Evolutionary conservation across 2,329 filamentous ascomycete genomes (phyloP).

Genomic region (Epichloe gansuensis): DNA sequence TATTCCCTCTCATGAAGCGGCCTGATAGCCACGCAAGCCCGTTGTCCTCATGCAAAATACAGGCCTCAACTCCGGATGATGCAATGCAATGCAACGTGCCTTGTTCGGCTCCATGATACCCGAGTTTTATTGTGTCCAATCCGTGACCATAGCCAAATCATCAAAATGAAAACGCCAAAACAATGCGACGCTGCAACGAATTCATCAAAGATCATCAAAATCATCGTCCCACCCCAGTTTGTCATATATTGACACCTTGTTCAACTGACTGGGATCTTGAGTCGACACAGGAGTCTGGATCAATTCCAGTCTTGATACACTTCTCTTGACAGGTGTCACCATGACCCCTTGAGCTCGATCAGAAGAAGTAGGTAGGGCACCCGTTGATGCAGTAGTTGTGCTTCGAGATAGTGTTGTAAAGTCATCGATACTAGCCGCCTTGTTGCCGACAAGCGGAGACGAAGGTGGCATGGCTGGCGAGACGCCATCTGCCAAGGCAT

Average conservation of each 20-base stretch:
- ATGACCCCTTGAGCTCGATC: constrained; percentile 15
- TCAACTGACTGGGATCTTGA: constrained; percentile 10
- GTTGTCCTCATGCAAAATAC: neutral
- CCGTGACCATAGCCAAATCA: neutral
- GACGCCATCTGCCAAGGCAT: constrained; percentile 18
- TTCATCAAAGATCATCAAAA: constrained; percentile 33
- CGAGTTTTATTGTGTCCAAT: neutral
- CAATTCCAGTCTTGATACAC: constrained; percentile 10
- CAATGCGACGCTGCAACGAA: neutral
- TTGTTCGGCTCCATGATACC: neutral
- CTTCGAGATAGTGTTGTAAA: constrained; percentile 8
- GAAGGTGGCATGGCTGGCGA: constrained; percentile 24
- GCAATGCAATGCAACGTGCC: neutral
- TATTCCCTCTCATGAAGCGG: neutral
- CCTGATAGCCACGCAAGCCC: neutral
- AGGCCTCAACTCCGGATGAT: neutral
- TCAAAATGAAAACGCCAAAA: constrained; percentile 6
- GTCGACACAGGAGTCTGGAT: constrained; percentile 9
- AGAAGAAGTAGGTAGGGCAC: constrained; percentile 9
- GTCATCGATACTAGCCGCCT: constrained; percentile 8
- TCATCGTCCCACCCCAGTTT: constrained; percentile 48
- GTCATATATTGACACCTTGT: constrained; percentile 37
- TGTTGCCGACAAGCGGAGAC: constrained; percentile 22
- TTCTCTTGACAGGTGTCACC: constrained; percentile 28
- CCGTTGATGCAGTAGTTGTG: constrained; percentile 9